phyloP scores from a whole-genome alignment of 2,329 filamentous ascomycete genomes.

The Stachybotrys echinatus region DNA sequence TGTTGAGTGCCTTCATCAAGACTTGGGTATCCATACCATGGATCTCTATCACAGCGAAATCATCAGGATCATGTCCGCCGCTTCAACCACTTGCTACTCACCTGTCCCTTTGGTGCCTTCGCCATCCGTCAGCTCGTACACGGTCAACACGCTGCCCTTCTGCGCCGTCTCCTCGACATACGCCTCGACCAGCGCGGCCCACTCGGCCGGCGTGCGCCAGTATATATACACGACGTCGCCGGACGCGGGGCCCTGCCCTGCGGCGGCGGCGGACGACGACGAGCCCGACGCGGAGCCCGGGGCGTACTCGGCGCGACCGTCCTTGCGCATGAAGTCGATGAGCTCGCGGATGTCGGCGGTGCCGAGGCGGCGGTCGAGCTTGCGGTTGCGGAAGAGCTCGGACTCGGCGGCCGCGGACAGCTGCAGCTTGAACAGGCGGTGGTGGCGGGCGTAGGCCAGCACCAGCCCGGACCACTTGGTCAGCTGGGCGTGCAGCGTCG shows the following conservation, averaged over 20 bases:
- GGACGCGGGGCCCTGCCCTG: slow-evolving; percentile 11
- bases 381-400: slow-evolving; percentile 53
- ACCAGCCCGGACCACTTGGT: slow-evolving; percentile 83
- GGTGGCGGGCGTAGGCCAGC: slow-evolving; percentile 74
- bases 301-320: slow-evolving; percentile 64
- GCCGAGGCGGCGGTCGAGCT: slow-evolving; percentile 45
- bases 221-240: slow-evolving; percentile 63
- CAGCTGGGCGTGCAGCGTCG: slow-evolving; percentile 70
- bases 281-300: slow-evolving; percentile 2
- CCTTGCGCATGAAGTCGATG: slow-evolving; percentile 52
- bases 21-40: slow-evolving; percentile 83
- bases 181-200: slow-evolving; percentile 70
- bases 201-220: slow-evolving; percentile 86
- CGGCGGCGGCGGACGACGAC: no score
- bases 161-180: slow-evolving; percentile 89
- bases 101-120: slow-evolving; percentile 68
- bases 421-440: slow-evolving; percentile 71
- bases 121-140: slow-evolving; percentile 89
- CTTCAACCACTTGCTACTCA: slow-evolving; percentile 27
- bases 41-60: slow-evolving; percentile 53
- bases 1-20: slow-evolving; percentile 70
- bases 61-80: slow-evolving; percentile 5
- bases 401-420: slow-evolving; percentile 51
- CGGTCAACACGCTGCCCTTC: slow-evolving; percentile 80
- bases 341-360: slow-evolving; percentile 51